A percentile compares a stretch with the other conserved stretches of the same genome.
Evolutionary conservation across 2,329 filamentous ascomycete species (phyloP).

Genomic region (Elsinoe ampelina): DNA sequence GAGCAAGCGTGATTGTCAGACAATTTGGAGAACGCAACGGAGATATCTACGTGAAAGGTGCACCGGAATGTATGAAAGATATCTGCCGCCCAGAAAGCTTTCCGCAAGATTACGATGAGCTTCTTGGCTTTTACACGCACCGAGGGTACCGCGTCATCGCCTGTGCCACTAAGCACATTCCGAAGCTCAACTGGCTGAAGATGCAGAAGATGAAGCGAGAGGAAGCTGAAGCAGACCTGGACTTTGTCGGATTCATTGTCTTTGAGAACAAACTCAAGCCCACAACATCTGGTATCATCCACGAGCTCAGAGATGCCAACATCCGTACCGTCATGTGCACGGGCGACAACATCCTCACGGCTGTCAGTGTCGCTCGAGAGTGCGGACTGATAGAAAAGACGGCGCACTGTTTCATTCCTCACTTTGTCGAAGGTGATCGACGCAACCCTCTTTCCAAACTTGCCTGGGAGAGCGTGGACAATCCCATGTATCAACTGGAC

Average conservation of each 20-base stretch:
- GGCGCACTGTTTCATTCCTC: constrained; percentile 86
- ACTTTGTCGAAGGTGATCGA: constrained; percentile 70
- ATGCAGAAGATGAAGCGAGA: constrained; percentile 85
- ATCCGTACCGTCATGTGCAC: constrained; percentile 95
- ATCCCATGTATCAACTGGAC: constrained; percentile 67
- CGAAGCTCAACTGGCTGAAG: constrained; percentile 85
- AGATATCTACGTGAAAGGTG: constrained; percentile 89
- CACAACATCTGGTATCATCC: constrained; percentile 68
- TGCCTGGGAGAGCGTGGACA: constrained; percentile 91
- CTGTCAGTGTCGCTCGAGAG: constrained; percentile 88
- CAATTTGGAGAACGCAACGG: constrained; percentile 77
- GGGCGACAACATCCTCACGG: constrained; percentile 93
- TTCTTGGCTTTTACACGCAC: constrained; percentile 85
- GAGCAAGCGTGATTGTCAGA: constrained; percentile 86
- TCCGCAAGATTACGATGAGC: constrained; percentile 79
- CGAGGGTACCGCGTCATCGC: constrained; percentile 94
- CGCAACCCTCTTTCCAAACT: constrained; percentile 65
- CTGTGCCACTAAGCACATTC: constrained; percentile 80
- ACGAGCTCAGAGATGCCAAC: constrained; percentile 70
- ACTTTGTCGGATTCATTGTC: constrained; percentile 93
- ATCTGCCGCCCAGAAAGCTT: constrained; percentile 82
- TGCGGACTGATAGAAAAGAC: constrained; percentile 72
- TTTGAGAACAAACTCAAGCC: constrained; percentile 98
- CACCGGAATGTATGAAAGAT: constrained; percentile 90
- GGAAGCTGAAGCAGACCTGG: constrained; percentile 72